Evolutionary conservation across 768 basidiomycete genomes (phyloP).

Genomic region (Lentinula sp.): DNA sequence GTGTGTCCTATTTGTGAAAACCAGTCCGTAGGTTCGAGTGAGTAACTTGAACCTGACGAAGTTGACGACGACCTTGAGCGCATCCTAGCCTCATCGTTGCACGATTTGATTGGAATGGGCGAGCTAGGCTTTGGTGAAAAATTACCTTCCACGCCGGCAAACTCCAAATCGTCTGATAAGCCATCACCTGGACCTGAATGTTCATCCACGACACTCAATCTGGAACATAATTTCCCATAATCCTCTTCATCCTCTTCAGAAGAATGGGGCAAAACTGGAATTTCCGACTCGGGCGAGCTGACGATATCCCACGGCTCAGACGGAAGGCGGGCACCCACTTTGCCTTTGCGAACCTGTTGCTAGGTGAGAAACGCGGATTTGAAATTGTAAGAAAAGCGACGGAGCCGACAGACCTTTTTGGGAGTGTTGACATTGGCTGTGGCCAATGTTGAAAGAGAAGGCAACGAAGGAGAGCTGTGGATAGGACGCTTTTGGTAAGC

Average conservation of each 20-base stretch:
- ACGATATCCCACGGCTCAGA: constrained; percentile 47
- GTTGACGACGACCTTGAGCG: neutral
- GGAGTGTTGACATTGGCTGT: constrained; percentile 40
- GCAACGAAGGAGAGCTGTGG: constrained; percentile 41
- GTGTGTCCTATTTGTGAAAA: neutral
- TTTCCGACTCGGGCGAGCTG: neutral
- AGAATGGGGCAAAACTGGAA: constrained; percentile 10
- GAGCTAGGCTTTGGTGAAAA: neutral
- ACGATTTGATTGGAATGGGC: neutral
- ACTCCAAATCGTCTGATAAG: neutral
- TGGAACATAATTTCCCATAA: neutral
- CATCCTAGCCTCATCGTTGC: neutral
- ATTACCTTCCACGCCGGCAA: neutral
- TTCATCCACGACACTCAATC: neutral
- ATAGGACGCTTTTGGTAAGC: constrained; percentile 45
- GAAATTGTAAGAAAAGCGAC: neutral
- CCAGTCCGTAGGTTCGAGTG: neutral
- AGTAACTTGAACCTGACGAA: neutral
- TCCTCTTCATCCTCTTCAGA: constrained; percentile 9
- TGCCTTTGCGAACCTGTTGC: constrained; percentile 41
- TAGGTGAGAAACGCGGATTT: constrained; percentile 2
- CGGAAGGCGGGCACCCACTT: constrained; percentile 45
- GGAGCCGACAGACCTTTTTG: constrained; percentile 32
- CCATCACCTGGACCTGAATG: neutral
- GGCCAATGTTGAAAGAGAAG: constrained; percentile 42